These are phyloP conservation scores for Epichloe sibirici DNA, from an alignment of 2,329 filamentous ascomycete species.

Conservation along the genomic window DNA sequence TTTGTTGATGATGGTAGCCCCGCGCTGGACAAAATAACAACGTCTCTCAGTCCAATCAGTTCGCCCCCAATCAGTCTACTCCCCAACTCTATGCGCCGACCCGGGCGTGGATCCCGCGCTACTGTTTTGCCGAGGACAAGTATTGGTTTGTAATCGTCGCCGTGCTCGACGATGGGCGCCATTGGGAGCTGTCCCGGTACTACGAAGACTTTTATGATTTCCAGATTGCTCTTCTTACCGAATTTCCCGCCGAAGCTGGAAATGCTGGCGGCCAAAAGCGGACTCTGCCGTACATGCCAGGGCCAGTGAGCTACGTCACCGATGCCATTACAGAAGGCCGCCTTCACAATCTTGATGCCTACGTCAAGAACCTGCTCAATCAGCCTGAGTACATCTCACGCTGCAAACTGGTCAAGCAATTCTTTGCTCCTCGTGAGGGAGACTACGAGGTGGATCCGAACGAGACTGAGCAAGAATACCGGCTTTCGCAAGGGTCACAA, in stretches of 20 bases:
- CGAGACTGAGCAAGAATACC: conserved; percentile 63
- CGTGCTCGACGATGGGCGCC: conserved; percentile 74
- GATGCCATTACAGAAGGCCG: conserved; percentile 91
- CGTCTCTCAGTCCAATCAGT: conserved; percentile 22
- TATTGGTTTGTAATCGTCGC: conserved; percentile 98
- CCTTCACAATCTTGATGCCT: conserved; percentile 85
- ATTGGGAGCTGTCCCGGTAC: conserved; percentile 87
- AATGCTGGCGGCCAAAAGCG: conserved; percentile 69
- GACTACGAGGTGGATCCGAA: conserved; percentile 85
- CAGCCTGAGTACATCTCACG: conserved; percentile 76
- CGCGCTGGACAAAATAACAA: conserved; percentile 17
- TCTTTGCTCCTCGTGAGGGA: conserved; percentile 80
- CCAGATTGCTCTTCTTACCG: conserved; percentile 86
- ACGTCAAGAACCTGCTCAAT: conserved; percentile 80
- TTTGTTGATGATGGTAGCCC: not conserved
- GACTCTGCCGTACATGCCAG: conserved; percentile 91
- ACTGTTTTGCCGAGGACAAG: conserved; percentile 93
- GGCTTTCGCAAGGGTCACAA: conserved; percentile 58
- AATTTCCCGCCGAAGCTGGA: conserved; percentile 85
- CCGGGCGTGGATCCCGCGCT: conserved; percentile 75
- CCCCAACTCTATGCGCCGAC: conserved; percentile 61
- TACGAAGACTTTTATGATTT: conserved; percentile 99
- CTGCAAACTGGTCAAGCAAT: conserved; percentile 73
- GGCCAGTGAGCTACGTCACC: conserved; percentile 95
- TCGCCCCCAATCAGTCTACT: conserved; percentile 27